These are phyloP conservation scores for Aschersonia sp. DNA, from an alignment of 2,329 filamentous ascomycete species.

Conservation along the genomic window DNA sequence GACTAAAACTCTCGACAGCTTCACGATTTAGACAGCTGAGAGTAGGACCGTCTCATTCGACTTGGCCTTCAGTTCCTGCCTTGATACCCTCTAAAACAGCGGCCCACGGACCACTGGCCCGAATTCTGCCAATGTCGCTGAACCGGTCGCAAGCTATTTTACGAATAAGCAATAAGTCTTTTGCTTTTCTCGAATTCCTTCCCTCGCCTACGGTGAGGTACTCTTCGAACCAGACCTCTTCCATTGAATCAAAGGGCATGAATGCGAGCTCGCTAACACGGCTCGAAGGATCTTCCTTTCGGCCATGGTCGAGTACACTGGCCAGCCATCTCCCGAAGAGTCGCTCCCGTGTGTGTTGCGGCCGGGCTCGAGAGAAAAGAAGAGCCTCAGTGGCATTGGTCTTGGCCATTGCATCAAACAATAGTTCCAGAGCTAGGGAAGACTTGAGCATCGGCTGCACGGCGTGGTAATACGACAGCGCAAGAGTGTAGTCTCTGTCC, in stretches of 20 bases:
- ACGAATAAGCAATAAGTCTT: slow-evolving; percentile 62
- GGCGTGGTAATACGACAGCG: slow-evolving; percentile 66
- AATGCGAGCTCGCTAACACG: slow-evolving; percentile 56
- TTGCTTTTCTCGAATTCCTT: slow-evolving; percentile 46
- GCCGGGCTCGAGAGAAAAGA: slow-evolving; percentile 53
- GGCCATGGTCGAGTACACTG: slow-evolving; percentile 33
- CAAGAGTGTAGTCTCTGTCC: slow-evolving; percentile 45
- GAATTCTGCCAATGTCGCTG: slow-evolving; percentile 28
- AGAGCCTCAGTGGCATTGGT: slow-evolving; percentile 60
- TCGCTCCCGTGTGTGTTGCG: slow-evolving; percentile 42
- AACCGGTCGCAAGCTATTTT: slow-evolving; percentile 53
- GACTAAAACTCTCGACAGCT: no score
- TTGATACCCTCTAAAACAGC: slow-evolving; percentile 36
- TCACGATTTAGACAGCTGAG: no score
- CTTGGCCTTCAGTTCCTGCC: slow-evolving; percentile 23
- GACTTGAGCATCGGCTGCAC: slow-evolving; percentile 58
- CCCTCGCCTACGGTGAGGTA: slow-evolving; percentile 51
- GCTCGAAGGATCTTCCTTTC: slow-evolving; percentile 27
- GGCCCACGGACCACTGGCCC: slow-evolving; percentile 30
- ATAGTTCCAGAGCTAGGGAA: slow-evolving; percentile 43
- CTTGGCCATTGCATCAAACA: slow-evolving; percentile 54
- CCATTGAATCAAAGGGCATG: slow-evolving; percentile 53
- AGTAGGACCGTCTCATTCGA: slow-evolving; percentile 7
- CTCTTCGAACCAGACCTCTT: slow-evolving; percentile 62
- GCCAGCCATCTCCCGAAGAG: slow-evolving; percentile 54